Conservation (phyloP, 2,329 filamentous ascomycete genomes). For the Zasmidium citrigriseum region DNA sequence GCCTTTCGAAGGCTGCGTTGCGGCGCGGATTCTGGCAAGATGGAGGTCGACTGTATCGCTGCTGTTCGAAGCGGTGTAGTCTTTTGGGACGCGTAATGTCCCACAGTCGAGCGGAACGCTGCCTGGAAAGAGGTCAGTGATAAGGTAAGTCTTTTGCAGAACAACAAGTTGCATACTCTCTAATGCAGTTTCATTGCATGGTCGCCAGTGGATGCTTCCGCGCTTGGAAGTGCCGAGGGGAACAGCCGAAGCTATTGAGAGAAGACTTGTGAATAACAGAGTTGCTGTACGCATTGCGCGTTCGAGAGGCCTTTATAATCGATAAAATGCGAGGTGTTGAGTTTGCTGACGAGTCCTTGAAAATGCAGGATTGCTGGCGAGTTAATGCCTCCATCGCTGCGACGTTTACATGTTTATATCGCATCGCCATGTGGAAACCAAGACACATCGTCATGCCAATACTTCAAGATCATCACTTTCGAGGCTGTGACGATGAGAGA, state of each 20-base stretch:
- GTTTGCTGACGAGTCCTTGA: not conserved
- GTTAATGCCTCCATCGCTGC: too few relatives aligned
- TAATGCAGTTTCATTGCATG: slow-evolving; percentile 3
- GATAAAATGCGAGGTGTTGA: not conserved
- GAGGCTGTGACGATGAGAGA: not conserved
- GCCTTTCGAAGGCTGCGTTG: slow-evolving; percentile 32
- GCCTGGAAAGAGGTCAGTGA: not conserved
- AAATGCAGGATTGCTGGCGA: too few relatives aligned
- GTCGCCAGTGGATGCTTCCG: slow-evolving; percentile 2
- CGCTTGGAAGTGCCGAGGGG: not conserved
- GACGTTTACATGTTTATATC: too few relatives aligned
- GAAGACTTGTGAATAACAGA: not conserved
- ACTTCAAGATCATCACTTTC: too few relatives aligned
- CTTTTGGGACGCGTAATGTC: slow-evolving; percentile 37
- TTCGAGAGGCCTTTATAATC: not conserved
- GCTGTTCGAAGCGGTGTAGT: slow-evolving; percentile 33
- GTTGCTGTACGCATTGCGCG: not conserved
- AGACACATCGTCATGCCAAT: too few relatives aligned
- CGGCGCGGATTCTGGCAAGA: slow-evolving; percentile 31
- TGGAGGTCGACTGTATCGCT: slow-evolving; percentile 30
- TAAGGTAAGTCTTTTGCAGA: not conserved
- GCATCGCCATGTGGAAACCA: too few relatives aligned
- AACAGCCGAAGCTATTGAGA: not conserved
- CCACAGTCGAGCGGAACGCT: slow-evolving; percentile 26
- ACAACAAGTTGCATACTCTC: not conserved